Base-by-base conservation (phyloP, 176 grass and related monocot genomes). In the Raddia guianensis region DNA sequence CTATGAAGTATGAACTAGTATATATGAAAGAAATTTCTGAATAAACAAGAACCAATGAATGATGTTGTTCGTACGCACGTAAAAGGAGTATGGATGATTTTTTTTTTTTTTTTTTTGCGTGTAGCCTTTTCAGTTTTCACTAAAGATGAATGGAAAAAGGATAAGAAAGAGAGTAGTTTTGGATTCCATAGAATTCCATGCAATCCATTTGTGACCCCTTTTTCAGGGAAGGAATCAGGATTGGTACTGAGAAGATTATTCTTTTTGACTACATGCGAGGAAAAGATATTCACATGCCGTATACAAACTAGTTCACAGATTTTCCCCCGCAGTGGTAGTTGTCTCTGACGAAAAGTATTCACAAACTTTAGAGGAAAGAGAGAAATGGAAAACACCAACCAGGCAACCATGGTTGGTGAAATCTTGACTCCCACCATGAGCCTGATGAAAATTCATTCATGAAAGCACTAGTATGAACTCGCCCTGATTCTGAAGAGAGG, bases 381-480 rank as follows among this genome's bases (percentile, higher is more conserved):
- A 10, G 65, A 76, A 19, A 19, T 14, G 54, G 34, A 19, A 58
- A 48, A 68, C 52, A 78, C 74, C 59, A 73, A 72, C 70, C 63
- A 73, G 45, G 61, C 59, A 47, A 80, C 64, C 72, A n/a, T 77
- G 65, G 66, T 83, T 83, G 73, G 80, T 83, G 73, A 78, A 83
- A 56, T 66, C 49, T 80, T 20, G 21, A 59, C 69, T 73, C 44
- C 52, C 53, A 60, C 19, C 52, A 74, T 16, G 34, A 43, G 44
- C 68, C 16, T n/a, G 74, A 34, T 49, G 42, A 79, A 73, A 83
- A 21, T 78, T 57, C 66, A 49, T 27, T 27, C 33, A 58, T 12
- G 13, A 40, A 40, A 40, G 37, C 44, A 53, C 12, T 14, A 2
- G 46, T 81, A 73, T 78, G 60, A 59, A 66, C 14, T n/a, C 43